Base-by-base conservation (phyloP, 805 yeast species). In the Brettanomyces custersianus region DNA sequence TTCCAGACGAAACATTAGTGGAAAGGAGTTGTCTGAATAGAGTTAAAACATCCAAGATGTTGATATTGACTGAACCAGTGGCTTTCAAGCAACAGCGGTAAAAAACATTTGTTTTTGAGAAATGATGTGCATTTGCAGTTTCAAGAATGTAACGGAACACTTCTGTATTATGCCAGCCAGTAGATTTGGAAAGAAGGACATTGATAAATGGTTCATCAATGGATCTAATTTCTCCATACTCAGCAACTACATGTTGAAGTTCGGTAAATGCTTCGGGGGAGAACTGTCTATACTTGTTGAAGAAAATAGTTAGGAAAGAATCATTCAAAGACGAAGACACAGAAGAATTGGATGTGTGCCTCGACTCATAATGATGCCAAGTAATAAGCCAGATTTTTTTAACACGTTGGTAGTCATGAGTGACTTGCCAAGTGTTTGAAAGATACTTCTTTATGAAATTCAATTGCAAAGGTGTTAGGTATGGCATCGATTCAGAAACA, bases 131-230 rank as follows among this genome's bases (percentile, higher is more conserved):
- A 10, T 64, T 67, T 48, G 78, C 83, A 39, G 77, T 74, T 31
- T 69, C 68, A 24, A 79, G 65, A 39, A 83, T 64, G 42, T 75
- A 78, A 46, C 78, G 74, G 39, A 80, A 70, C 10, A 80, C 77
- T n/a, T 63, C 62, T 41, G 75, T 65, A 51, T 77, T 79, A 36
- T 69, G 69, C 94, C 94, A 83, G 41, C 65, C 60, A 22, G 74
- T 72, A 44, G 75, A 70, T 50, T 77, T 77, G 28, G 84, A 72
- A 39, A 84, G 65, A 36, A 83, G 65, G 29, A 83, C 82, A 55
- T 84, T 85, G 56, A 85, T 71, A 50, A 85, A 82, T n/a, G 84
- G 79, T 55, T 82, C 90, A 55, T 83, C 90, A 38, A 80, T 67
- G 17, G 70, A 64, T 48, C 74, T 74, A 41, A 75, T 63, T 32